phyloP scores from a whole-genome alignment of 768 basidiomycete species.

The Tephrocybe sp. region DNA sequence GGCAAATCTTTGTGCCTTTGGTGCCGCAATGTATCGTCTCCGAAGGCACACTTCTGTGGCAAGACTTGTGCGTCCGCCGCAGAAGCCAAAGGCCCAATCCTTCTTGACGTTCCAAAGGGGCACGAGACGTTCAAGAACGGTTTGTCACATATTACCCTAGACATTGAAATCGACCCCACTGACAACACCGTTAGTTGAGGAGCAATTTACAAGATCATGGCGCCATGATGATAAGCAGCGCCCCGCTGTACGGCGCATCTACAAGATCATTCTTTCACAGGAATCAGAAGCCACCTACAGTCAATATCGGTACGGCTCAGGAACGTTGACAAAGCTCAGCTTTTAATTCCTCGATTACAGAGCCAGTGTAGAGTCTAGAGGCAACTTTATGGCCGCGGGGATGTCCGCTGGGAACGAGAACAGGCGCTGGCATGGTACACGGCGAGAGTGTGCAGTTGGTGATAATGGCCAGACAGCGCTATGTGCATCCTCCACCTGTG shows the following conservation, averaged over 20 bases:
- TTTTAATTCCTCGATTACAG: constrained; percentile 31
- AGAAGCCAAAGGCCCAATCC: constrained; percentile 51
- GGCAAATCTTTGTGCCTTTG: constrained; percentile 56
- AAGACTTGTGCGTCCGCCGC: constrained; percentile 55
- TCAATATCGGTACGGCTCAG: constrained; percentile 51
- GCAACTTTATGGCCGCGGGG: constrained; percentile 54
- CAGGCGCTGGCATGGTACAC: constrained; percentile 75
- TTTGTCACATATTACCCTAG: constrained; percentile 27
- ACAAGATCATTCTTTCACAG: constrained; percentile 59
- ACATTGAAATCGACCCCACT: background rate
- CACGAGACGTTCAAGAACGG: constrained; percentile 69
- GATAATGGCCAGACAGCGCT: constrained; percentile 58
- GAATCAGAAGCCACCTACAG: constrained; percentile 55
- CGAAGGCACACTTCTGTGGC: constrained; percentile 63
- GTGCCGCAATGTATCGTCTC: constrained; percentile 53
- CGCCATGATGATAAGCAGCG: constrained; percentile 54
- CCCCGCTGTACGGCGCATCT: constrained; percentile 59
- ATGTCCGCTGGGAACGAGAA: constrained; percentile 70
- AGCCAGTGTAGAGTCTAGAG: constrained; percentile 54
- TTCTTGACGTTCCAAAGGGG: constrained; percentile 58
- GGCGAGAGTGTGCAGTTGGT: constrained; percentile 61
- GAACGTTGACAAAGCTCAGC: too few species aligned
- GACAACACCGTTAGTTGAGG: constrained; percentile 41
- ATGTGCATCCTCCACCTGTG: constrained; percentile 58
- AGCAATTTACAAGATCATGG: constrained; percentile 73